phyloP scores from a whole-genome alignment of 2,329 filamentous ascomycete genomes.

The Celoporthe dispersa region DNA sequence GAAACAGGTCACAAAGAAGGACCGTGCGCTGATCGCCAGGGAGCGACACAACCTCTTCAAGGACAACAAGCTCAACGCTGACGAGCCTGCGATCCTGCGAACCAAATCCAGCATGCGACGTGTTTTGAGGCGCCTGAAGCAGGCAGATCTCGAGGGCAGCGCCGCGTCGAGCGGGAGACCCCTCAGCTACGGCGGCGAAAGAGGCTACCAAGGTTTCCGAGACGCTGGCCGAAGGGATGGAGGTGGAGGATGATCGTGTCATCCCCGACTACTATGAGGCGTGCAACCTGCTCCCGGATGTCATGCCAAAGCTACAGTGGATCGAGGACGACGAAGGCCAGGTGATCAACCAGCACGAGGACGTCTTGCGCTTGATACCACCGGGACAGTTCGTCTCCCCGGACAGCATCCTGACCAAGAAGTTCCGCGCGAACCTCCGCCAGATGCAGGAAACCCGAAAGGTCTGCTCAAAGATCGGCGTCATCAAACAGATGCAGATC shows the following conservation, averaged over 20 bases:
- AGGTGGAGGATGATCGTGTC: constrained; percentile 81
- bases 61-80: constrained; percentile 79
- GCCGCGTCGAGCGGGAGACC: constrained; percentile 46
- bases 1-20: constrained; percentile 99
- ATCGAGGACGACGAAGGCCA: constrained; percentile 87
- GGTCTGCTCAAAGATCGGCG: constrained; percentile 91
- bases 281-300: constrained; percentile 82
- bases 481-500: constrained; percentile 99
- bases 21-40: constrained; percentile 83
- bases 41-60: constrained; percentile 87
- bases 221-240: constrained; percentile 85
- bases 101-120: constrained; percentile 88
- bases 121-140: constrained; percentile 79
- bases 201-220: constrained; percentile 61
- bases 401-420: constrained; percentile 72
- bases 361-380: constrained; percentile 79
- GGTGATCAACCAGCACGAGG: constrained; percentile 84
- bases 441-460: constrained; percentile 98
- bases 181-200: constrained; percentile 54
- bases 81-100: constrained; percentile 85
- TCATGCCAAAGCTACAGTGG: constrained; percentile 81
- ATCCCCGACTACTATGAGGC: constrained; percentile 95
- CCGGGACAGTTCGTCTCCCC: constrained; percentile 76
- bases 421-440: constrained; percentile 86
- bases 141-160: constrained; percentile 59